Conservation (phyloP, 208 protist genomes). For the Zelonia costaricensis region DNA sequence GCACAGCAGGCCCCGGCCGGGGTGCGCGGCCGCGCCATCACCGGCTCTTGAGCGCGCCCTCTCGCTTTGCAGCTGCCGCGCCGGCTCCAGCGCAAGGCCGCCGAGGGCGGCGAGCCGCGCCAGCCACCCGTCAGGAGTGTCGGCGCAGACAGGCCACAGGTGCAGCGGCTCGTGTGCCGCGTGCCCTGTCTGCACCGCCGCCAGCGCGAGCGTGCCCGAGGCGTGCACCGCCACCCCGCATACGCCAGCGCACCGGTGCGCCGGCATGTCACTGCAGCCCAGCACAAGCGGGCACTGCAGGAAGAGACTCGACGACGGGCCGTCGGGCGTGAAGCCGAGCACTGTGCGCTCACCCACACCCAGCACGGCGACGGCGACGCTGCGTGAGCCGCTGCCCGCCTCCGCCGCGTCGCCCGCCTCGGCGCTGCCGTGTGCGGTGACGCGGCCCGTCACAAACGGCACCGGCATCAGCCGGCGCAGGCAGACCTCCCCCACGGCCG, state of each 20-base stretch:
- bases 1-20: neutral
- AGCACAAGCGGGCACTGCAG: constrained; percentile 50
- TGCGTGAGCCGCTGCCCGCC: neutral
- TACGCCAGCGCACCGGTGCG: constrained; percentile 30
- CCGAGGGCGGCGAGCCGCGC: constrained; percentile 19
- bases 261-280: constrained; percentile 24
- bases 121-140: constrained; percentile 16
- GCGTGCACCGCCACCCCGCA: constrained; percentile 65
- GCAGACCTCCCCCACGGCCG: constrained; percentile 16
- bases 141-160: constrained; percentile 38
- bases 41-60: neutral
- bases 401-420: neutral
- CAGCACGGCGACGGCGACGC: constrained; percentile 27
- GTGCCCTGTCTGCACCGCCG: constrained; percentile 43
- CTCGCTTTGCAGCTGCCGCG: neutral
- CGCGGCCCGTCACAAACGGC: constrained; percentile 8
- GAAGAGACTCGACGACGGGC: constrained; percentile 30
- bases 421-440: neutral
- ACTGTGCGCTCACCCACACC: constrained; percentile 46
- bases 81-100: neutral
- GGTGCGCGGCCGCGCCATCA: neutral
- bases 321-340: constrained; percentile 39
- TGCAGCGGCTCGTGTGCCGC: constrained; percentile 32
- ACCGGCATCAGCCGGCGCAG: constrained; percentile 18
- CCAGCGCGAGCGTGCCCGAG: constrained; percentile 44